phyloP scores from a whole-genome alignment of 495 filamentous ascomycete species.

The Aspergillus haitiensis region DNA sequence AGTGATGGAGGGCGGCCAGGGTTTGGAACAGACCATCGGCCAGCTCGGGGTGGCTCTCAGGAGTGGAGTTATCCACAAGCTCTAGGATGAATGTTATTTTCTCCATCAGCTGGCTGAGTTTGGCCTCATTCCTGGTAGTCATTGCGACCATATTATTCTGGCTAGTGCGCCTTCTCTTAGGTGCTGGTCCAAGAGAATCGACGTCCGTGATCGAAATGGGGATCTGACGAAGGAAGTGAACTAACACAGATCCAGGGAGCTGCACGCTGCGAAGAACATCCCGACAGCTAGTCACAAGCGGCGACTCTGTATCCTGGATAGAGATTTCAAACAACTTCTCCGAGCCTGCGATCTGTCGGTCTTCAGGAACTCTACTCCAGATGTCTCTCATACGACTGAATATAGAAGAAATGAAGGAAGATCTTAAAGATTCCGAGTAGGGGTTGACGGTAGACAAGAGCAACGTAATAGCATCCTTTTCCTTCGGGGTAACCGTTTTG shows the following conservation, averaged over 20 bases:
- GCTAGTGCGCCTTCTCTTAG: conserved; percentile 76
- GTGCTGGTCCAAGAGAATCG: conserved; percentile 61
- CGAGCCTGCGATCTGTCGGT: conserved; percentile 58
- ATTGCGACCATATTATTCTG: conserved; percentile 55
- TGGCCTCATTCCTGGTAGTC: conserved; percentile 48
- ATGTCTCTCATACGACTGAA: conserved; percentile 65
- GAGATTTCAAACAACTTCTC: conserved; percentile 59
- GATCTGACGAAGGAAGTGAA: conserved; percentile 66
- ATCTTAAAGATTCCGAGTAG: conserved; percentile 44
- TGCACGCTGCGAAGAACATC: conserved; percentile 67
- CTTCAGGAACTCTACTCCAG: conserved; percentile 69
- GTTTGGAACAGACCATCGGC: conserved; percentile 75
- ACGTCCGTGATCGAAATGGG: conserved; percentile 61
- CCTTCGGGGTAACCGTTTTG: conserved; percentile 62
- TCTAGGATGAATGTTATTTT: conserved; percentile 86
- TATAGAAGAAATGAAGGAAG: conserved; percentile 56
- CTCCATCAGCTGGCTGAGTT: conserved; percentile 62
- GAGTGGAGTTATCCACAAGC: conserved; percentile 73
- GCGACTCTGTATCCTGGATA: conserved; percentile 32
- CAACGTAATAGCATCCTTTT: conserved; percentile 62
- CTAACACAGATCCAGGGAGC: conserved; percentile 68
- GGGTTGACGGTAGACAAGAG: conserved; percentile 55
- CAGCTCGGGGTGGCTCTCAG: conserved; percentile 69
- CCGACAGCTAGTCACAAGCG: conserved; percentile 55
- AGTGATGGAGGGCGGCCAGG: conserved; percentile 79